These are phyloP conservation scores for Pythium guiyangense DNA, from an alignment of 352 stramenopile species.

Conservation along the genomic window DNA sequence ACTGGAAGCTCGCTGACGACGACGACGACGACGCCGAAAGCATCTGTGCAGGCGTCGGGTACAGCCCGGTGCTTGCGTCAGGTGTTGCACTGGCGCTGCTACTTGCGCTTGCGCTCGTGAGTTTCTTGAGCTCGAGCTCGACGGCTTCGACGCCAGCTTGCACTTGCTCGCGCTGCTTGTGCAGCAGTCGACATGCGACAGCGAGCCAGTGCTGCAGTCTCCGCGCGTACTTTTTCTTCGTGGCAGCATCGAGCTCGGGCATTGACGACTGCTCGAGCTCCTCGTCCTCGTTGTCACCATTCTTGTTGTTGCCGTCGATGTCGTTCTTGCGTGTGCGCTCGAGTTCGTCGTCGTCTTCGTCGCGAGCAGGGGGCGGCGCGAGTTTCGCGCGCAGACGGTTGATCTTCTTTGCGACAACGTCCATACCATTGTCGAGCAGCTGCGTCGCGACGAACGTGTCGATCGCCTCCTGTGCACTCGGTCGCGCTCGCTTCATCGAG, in stretches of 20 bases:
- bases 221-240: slow-evolving; percentile 39
- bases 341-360: slow-evolving; percentile 15
- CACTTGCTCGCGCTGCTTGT: slow-evolving; percentile 46
- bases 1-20: slow-evolving; percentile 16
- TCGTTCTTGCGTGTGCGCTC: slow-evolving; percentile 1
- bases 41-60: slow-evolving; percentile 6
- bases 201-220: slow-evolving; percentile 66
- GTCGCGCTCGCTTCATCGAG: slow-evolving; percentile 1
- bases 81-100: slow-evolving; percentile 2
- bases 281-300: neutral
- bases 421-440: slow-evolving; percentile 80
- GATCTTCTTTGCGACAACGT: slow-evolving; percentile 54
- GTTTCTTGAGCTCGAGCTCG: slow-evolving; percentile 43
- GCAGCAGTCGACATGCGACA: slow-evolving; percentile 48
- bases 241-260: slow-evolving; percentile 1
- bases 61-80: neutral
- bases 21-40: slow-evolving; percentile 5
- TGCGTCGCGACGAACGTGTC: slow-evolving; percentile 71
- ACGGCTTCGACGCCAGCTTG: slow-evolving; percentile 46
- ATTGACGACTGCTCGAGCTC: neutral
- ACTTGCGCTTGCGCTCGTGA: slow-evolving; percentile 25
- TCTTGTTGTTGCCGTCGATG: too few species aligned
- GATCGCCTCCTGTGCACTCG: slow-evolving; percentile 41
- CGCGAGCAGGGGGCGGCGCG: slow-evolving; percentile 13
- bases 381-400: slow-evolving; percentile 61